Conservation (phyloP, 164 flowering plant genomes). For the Aristolochia fimbriata region DNA sequence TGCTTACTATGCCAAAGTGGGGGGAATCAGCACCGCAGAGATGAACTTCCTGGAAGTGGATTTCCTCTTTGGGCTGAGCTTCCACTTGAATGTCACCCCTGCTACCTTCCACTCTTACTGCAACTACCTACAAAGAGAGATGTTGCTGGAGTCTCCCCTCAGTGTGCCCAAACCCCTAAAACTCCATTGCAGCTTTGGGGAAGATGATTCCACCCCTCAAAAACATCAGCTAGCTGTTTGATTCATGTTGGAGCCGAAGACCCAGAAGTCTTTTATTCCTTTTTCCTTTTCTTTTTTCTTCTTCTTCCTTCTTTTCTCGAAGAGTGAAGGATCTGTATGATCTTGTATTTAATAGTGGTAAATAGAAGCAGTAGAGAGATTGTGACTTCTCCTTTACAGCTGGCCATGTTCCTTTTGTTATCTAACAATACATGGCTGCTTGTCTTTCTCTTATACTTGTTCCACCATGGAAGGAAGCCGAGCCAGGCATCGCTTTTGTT, state of each 20-base stretch:
- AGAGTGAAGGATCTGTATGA: background rate
- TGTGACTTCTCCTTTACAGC: slow-evolving; percentile 2
- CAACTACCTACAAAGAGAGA: slow-evolving; percentile 51
- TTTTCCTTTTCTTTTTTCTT: slow-evolving; percentile 1
- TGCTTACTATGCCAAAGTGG: slow-evolving; percentile 95
- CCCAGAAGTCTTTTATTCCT: no score
- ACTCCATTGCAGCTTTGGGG: slow-evolving; percentile 42
- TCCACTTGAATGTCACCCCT: slow-evolving; percentile 80
- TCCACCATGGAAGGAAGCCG: background rate
- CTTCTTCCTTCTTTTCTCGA: background rate
- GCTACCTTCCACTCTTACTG: slow-evolving; percentile 67
- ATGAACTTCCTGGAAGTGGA: slow-evolving; percentile 88
- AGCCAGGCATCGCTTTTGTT: background rate
- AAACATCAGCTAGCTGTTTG: slow-evolving; percentile 64
- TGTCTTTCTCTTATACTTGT: background rate
- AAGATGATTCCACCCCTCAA: slow-evolving; percentile 55
- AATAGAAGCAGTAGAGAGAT: slow-evolving; percentile 18
- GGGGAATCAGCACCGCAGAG: slow-evolving; percentile 80
- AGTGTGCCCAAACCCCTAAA: slow-evolving; percentile 30
- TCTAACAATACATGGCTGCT: background rate
- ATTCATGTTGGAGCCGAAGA: background rate
- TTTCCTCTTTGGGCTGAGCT: slow-evolving; percentile 79
- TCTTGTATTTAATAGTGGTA: slow-evolving; percentile 1
- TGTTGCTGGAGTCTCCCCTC: slow-evolving; percentile 21
- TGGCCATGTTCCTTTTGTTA: slow-evolving; percentile 6